Percentiles rank a stretch among this genome's conserved stretches.
Evolutionary conservation across 257 asterid species (phyloP).

Genomic region (Hygrophila difformis): DNA sequence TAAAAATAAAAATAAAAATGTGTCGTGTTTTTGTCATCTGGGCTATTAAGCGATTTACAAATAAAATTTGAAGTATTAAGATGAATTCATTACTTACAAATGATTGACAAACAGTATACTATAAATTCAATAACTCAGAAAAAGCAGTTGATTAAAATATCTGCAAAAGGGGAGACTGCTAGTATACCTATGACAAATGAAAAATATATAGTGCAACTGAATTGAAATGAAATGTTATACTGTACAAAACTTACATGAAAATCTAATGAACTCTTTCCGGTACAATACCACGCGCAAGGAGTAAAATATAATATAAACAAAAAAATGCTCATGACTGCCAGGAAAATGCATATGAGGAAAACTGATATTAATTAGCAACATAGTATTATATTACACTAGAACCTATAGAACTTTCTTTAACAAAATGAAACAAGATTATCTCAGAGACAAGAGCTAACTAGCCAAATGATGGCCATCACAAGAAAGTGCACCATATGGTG

Average conservation of each 20-base stretch:
- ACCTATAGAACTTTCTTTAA: no score
- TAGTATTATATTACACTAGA: not conserved
- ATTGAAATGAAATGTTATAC: not conserved
- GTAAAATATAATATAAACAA: not conserved
- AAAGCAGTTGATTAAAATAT: no score
- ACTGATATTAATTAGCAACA: not conserved
- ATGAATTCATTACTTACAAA: no score
- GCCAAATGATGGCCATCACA: not conserved
- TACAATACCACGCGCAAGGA: conserved; percentile 1
- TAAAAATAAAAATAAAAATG: no score
- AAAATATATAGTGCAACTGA: not conserved
- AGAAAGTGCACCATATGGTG: conserved; percentile 6
- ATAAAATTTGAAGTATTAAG: no score
- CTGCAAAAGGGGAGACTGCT: no score
- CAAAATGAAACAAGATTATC: no score
- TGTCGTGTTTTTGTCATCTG: no score
- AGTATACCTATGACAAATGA: no score
- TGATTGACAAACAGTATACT: not conserved
- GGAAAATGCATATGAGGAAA: not conserved
- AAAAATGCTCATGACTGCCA: not conserved
- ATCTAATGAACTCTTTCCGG: not conserved
- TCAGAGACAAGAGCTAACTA: no score
- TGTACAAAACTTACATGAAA: not conserved
- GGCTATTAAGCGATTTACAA: no score
- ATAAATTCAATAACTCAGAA: not conserved